These are phyloP conservation scores for Leccinum pellstonianum DNA, from an alignment of 768 basidiomycete genomes.

Conservation along the genomic window DNA sequence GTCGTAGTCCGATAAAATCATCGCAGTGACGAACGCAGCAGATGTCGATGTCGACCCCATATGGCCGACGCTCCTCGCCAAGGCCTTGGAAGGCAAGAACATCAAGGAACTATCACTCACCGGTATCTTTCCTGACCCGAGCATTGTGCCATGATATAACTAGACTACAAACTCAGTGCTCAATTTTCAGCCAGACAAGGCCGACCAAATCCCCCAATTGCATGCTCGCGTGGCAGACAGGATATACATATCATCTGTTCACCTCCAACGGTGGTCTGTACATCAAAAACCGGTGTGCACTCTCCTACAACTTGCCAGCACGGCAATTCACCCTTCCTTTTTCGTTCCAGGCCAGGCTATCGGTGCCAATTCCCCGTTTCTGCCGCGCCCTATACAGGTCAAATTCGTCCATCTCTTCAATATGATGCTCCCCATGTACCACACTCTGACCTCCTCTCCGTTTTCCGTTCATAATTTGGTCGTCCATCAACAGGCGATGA, in stretches of 20 bases:
- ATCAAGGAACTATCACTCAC: conserved; percentile 73
- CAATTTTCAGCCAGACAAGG: no score
- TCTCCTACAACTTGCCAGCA: not conserved
- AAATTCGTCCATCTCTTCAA: conserved; percentile 86
- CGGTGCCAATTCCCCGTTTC: conserved; percentile 52
- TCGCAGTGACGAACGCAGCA: conserved; percentile 49
- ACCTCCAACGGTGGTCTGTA: no score
- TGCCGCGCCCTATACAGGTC: conserved; percentile 80
- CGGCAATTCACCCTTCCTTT: no score
- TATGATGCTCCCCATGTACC: conserved; percentile 79
- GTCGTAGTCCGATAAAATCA: no score
- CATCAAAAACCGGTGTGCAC: no score
- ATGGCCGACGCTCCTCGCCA: conserved; percentile 96
- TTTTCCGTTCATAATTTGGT: no score
- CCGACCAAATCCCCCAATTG: no score
- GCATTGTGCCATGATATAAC: no score
- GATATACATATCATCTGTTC: no score
- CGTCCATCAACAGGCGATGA: conserved; percentile 42
- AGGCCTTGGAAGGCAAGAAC: conserved; percentile 97
- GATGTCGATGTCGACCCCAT: conserved; percentile 89
- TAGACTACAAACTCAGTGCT: no score
- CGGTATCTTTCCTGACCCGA: conserved; percentile 51
- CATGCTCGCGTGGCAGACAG: no score
- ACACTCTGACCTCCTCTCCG: conserved; percentile 55
- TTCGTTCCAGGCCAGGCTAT: no score